phyloP scores from a whole-genome alignment of 2,329 filamentous ascomycete genomes.

The Elsinoe fawcettii region DNA sequence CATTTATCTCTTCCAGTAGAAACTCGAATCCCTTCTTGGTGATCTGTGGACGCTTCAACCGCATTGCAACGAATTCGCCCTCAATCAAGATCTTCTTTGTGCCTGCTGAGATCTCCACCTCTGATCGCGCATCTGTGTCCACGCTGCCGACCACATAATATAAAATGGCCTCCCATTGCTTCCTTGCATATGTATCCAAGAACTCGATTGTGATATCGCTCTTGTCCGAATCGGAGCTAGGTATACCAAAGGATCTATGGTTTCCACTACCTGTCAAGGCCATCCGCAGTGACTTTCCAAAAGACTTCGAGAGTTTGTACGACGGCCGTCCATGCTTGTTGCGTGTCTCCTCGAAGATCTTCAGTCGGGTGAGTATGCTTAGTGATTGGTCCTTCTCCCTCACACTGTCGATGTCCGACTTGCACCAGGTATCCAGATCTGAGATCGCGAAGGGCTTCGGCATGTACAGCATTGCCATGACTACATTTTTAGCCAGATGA shows the following conservation, averaged over 20 bases:
- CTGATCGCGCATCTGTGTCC: constrained; percentile 44
- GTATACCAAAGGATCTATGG: constrained; percentile 85
- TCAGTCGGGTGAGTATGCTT: constrained; percentile 71
- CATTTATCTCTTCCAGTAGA: constrained; percentile 86
- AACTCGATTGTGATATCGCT: constrained; percentile 60
- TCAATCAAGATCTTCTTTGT: constrained; percentile 78
- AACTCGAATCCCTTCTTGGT: constrained; percentile 93
- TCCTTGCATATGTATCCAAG: constrained; percentile 76
- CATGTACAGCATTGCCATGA: constrained; percentile 92
- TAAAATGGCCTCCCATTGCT: constrained; percentile 91
- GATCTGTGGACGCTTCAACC: constrained; percentile 55
- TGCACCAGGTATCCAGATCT: constrained; percentile 81
- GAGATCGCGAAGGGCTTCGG: constrained; percentile 68
- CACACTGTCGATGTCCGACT: constrained; percentile 43
- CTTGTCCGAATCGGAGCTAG: constrained; percentile 57
- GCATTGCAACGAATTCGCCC: constrained; percentile 66
- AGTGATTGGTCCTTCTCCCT: constrained; percentile 60
- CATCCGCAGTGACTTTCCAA: constrained; percentile 72
- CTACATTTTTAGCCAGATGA: constrained; percentile 86
- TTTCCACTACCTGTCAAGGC: constrained; percentile 81
- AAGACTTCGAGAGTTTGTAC: constrained; percentile 71
- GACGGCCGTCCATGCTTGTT: constrained; percentile 53
- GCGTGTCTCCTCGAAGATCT: constrained; percentile 62
- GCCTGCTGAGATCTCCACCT: constrained; percentile 49
- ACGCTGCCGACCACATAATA: constrained; percentile 88